These are phyloP conservation scores for Haberlea rhodopensis DNA, from an alignment of 257 asterid genomes.

Conservation along the genomic window DNA sequence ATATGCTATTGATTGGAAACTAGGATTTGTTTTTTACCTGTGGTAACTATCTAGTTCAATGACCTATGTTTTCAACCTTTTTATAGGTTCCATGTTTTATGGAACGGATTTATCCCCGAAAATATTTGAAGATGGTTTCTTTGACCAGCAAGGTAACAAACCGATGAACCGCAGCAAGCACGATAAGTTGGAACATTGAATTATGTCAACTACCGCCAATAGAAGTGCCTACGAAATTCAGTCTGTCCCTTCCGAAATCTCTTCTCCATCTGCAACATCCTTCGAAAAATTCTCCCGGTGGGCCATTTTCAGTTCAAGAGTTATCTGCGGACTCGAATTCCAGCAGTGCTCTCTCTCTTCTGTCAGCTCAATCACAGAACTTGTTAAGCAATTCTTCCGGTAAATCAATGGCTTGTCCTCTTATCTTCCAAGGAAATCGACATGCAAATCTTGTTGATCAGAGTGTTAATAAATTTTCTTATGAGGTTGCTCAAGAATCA, in stretches of 20 bases:
- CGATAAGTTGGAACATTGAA: conserved; percentile 28
- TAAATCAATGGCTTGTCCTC: conserved; percentile 23
- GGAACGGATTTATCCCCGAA: conserved; percentile 35
- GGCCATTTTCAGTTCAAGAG: conserved; percentile 28
- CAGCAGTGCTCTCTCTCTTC: conserved; percentile 74
- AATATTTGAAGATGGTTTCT: conserved; percentile 37
- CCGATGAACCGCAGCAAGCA: conserved; percentile 15
- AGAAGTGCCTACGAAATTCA: conserved; percentile 25
- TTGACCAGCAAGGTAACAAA: conserved; percentile 33
- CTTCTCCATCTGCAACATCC: conserved; percentile 25
- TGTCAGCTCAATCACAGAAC: conserved; percentile 55
- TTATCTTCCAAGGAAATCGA: conserved; percentile 13
- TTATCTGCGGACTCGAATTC: conserved; percentile 34
- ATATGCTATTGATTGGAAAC: neutral
- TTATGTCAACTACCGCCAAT: conserved; percentile 24
- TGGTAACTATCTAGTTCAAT: neutral
- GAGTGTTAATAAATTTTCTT: conserved; percentile 15
- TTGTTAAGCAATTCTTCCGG: conserved; percentile 27
- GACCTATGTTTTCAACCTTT: neutral
- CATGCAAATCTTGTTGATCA: conserved; percentile 19
- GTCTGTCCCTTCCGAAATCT: conserved; percentile 21
- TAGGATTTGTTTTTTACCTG: conserved; percentile 8
- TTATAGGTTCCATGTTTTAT: conserved; percentile 38
- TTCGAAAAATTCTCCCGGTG: conserved; percentile 22
- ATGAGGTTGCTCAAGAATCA: neutral